Percentiles rank a stretch among this genome's conserved stretches.
Conservation (phyloP, 345 rosid genomes). For the Pistacia integerrima region DNA sequence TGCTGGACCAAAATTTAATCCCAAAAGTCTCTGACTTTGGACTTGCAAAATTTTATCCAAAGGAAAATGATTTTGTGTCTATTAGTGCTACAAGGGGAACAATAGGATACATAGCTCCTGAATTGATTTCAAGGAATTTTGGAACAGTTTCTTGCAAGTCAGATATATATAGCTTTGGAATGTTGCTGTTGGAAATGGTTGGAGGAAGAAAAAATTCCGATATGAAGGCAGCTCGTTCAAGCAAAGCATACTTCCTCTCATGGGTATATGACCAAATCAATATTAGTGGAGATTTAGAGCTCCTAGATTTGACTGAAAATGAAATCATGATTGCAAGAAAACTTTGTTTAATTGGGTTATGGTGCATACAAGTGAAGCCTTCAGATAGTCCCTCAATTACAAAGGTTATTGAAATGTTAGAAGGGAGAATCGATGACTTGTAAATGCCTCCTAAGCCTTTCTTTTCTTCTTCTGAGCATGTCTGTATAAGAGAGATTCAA, state of each 20-base stretch:
- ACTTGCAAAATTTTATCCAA: slow-evolving; percentile 26
- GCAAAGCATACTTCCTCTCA: slow-evolving; percentile 15
- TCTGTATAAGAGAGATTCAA: background rate
- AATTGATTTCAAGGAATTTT: slow-evolving; percentile 15
- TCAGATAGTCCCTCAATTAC: slow-evolving; percentile 40
- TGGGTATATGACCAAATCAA: slow-evolving; percentile 30
- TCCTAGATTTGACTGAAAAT: slow-evolving; percentile 17
- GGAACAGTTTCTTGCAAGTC: slow-evolving; percentile 13
- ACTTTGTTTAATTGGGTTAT: slow-evolving; percentile 37
- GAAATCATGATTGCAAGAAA: slow-evolving; percentile 32
- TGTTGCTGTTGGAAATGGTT: slow-evolving; percentile 21
- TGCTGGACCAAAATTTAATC: slow-evolving; percentile 19
- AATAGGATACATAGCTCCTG: slow-evolving; percentile 16
- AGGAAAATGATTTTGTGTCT: slow-evolving; percentile 22
- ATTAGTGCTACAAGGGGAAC: slow-evolving; percentile 24
- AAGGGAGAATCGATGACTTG: slow-evolving; percentile 22
- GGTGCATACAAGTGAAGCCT: slow-evolving; percentile 40
- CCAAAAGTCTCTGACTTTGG: slow-evolving; percentile 39
- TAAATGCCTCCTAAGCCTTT: slow-evolving; percentile 36
- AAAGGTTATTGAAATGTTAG: slow-evolving; percentile 40
- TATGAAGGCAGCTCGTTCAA: slow-evolving; percentile 7
- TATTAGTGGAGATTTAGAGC: slow-evolving; percentile 28
- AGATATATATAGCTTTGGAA: slow-evolving; percentile 22
- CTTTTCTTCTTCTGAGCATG: slow-evolving; percentile 25
- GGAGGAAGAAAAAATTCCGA: slow-evolving; percentile 14